phyloP scores from a whole-genome alignment of 1,284 basidiomycete species.

The Meripilus lineatus region DNA sequence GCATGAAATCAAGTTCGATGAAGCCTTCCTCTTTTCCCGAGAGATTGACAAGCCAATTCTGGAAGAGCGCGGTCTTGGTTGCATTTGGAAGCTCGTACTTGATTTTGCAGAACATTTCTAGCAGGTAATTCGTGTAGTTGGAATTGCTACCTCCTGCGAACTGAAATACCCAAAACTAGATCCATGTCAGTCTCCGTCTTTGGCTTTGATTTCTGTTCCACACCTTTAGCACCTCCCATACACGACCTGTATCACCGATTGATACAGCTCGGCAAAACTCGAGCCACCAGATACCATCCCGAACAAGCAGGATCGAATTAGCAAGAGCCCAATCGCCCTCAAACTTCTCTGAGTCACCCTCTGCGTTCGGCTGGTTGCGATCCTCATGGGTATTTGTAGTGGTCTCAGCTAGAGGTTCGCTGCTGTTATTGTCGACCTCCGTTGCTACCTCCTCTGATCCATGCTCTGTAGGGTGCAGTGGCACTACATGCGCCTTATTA shows the following conservation, averaged over 20 bases:
- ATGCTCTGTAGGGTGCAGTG: too few relatives aligned
- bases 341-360: too few relatives aligned
- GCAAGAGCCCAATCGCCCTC: conserved; percentile 8
- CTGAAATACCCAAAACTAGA: conserved; percentile 18
- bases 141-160: conserved; percentile 14
- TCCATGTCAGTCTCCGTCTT: not conserved
- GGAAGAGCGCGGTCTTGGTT: conserved; percentile 9
- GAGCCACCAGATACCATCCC: conserved; percentile 9
- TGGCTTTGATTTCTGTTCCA: not conserved
- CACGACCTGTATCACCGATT: conserved; percentile 8
- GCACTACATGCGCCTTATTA: too few relatives aligned
- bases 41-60: conserved; percentile 22
- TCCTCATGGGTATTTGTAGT: too few relatives aligned
- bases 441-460: too few relatives aligned
- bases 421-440: too few relatives aligned
- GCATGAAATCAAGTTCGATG: conserved; percentile 17
- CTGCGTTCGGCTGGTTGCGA: too few relatives aligned
- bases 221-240: conserved; percentile 12
- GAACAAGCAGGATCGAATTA: conserved; percentile 11
- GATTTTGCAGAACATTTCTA: conserved; percentile 17
- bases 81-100: conserved; percentile 10
- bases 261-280: conserved; percentile 12
- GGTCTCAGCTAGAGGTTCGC: too few relatives aligned
- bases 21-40: conserved; percentile 16
- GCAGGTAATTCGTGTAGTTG: conserved; percentile 14